phyloP scores from a whole-genome alignment of 2,329 filamentous ascomycete genomes.

The Xylariaceae sp. region DNA sequence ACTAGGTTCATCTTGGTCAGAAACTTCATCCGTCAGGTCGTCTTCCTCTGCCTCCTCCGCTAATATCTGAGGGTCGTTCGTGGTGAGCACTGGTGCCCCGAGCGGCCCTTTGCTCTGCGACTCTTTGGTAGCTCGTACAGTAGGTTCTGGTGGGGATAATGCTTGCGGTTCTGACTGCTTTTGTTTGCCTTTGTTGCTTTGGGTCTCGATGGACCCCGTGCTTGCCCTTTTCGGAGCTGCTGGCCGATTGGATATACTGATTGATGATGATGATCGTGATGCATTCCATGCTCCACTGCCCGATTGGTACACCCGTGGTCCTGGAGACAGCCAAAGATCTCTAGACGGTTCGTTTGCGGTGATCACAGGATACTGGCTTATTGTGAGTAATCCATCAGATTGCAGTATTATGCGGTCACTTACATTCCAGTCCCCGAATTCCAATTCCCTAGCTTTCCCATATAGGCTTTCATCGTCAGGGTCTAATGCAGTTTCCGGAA shows the following conservation, averaged over 20 bases:
- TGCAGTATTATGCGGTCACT: constrained; percentile 47
- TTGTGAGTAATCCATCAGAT: constrained; percentile 31
- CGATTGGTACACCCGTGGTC: constrained; percentile 45
- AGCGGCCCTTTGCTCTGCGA: constrained; percentile 42
- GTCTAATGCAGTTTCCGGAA: constrained; percentile 64
- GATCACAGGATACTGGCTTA: constrained; percentile 84
- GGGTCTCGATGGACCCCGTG: constrained; percentile 37
- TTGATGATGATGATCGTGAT: constrained; percentile 36
- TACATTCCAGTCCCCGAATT: constrained; percentile 94
- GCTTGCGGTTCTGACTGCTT: constrained; percentile 27
- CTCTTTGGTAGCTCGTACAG: constrained; percentile 37
- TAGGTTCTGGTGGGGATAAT: constrained; percentile 34
- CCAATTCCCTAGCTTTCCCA: constrained; percentile 71
- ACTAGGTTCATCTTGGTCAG: constrained; percentile 28
- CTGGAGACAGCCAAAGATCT: constrained; percentile 63
- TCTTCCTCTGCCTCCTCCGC: constrained; percentile 45
- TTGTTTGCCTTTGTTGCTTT: constrained; percentile 43
- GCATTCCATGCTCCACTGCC: constrained; percentile 42
- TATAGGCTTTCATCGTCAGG: constrained; percentile 76
- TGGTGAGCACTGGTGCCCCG: constrained; percentile 41
- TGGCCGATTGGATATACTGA: constrained; percentile 41
- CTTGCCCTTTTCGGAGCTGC: constrained; percentile 30
- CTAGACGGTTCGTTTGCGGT: constrained; percentile 76
- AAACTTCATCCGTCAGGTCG: constrained; percentile 33
- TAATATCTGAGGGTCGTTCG: constrained; percentile 43